Conservation (phyloP, 176 grass and related monocot species). For the Aegilops longissima region DNA sequence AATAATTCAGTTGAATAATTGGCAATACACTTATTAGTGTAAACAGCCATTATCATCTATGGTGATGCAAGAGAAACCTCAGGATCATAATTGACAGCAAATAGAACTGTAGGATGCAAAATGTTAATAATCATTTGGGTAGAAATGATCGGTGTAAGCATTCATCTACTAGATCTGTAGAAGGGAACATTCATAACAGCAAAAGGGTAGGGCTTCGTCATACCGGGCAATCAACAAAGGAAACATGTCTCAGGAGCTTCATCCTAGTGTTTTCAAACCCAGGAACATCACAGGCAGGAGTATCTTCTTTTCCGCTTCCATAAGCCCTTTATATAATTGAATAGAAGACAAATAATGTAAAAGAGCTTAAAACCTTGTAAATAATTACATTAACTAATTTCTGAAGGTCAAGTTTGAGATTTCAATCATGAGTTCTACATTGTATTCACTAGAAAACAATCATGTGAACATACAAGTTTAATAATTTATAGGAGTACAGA, state of each 20-base stretch:
- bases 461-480: background rate
- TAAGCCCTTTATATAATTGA: slow-evolving; percentile 64
- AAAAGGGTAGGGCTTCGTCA: background rate
- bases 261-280: slow-evolving; percentile 92
- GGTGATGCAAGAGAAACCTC: background rate
- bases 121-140: background rate
- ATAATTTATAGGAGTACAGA: background rate
- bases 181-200: background rate
- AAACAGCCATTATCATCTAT: background rate
- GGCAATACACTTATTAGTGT: background rate
- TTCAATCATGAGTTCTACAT: background rate
- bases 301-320: slow-evolving; percentile 95
- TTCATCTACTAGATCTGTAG: background rate
- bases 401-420: background rate
- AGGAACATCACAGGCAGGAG: slow-evolving; percentile 76
- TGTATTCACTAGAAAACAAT: slow-evolving; percentile 26
- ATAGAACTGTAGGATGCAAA: background rate
- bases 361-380: background rate
- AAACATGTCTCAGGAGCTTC: slow-evolving; percentile 93
- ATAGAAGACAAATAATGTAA: background rate
- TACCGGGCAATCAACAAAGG: slow-evolving; percentile 96
- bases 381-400: background rate
- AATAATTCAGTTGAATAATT: background rate
- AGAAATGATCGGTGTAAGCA: background rate
- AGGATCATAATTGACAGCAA: background rate